These are phyloP conservation scores for Venturia aucupariae DNA, from an alignment of 2,329 filamentous ascomycete species.

Conservation along the genomic window DNA sequence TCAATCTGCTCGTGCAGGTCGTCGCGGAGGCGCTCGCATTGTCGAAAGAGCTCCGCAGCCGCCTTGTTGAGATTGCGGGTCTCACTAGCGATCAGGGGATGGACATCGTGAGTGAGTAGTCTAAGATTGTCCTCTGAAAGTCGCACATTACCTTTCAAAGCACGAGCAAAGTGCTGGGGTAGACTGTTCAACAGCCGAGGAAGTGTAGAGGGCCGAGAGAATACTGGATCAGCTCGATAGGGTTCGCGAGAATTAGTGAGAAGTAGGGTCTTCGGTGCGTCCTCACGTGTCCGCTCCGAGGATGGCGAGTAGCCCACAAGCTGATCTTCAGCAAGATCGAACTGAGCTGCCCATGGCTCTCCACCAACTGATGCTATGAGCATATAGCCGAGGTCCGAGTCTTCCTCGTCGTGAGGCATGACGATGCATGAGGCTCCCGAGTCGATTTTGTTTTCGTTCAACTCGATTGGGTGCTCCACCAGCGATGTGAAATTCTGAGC, in stretches of 20 bases:
- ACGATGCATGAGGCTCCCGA: slow-evolving; percentile 34
- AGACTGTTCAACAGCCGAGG: slow-evolving; percentile 1
- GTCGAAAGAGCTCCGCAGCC: slow-evolving; percentile 63
- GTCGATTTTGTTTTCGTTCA: neutral
- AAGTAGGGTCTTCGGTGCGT: slow-evolving; percentile 37
- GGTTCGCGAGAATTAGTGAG: slow-evolving; percentile 53
- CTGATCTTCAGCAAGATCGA: slow-evolving; percentile 37
- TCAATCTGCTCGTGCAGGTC: slow-evolving; percentile 60
- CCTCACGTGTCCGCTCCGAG: slow-evolving; percentile 17
- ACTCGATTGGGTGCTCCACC: slow-evolving; percentile 10
- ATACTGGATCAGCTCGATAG: slow-evolving; percentile 53
- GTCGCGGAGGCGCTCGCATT: slow-evolving; percentile 57
- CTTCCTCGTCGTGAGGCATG: slow-evolving; percentile 43
- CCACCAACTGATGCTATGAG: slow-evolving; percentile 41
- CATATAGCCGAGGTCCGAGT: slow-evolving; percentile 28
- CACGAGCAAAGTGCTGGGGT: neutral
- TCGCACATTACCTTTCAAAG: slow-evolving; percentile 56
- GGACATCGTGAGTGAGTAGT: slow-evolving; percentile 57
- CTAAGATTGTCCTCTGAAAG: slow-evolving; percentile 62
- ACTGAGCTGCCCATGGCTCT: slow-evolving; percentile 41
- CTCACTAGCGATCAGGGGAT: slow-evolving; percentile 61
- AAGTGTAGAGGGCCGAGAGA: slow-evolving; percentile 38
- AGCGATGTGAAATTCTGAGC: slow-evolving; percentile 25
- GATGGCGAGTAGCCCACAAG: slow-evolving; percentile 14
- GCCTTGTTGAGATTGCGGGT: slow-evolving; percentile 59